phyloP scores from a whole-genome alignment of 192 early-diverging fungal species.

The Umbelopsis vinacea region DNA sequence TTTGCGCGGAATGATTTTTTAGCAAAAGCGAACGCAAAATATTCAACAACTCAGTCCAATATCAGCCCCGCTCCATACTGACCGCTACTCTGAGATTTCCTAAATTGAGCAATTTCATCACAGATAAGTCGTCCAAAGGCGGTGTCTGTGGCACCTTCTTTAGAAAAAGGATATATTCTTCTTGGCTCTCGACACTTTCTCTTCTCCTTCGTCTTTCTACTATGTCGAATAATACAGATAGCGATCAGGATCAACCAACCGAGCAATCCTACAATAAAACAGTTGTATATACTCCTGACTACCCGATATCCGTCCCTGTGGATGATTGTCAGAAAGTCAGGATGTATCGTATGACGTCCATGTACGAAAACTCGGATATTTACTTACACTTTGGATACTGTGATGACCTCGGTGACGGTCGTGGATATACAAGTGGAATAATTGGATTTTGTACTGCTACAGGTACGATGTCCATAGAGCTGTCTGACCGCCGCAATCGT shows the following conservation, averaged over 20 bases:
- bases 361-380: slow-evolving; percentile 18
- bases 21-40: too few relatives aligned
- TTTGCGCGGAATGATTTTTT: too few relatives aligned
- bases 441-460: slow-evolving; percentile 14
- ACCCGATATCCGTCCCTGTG: neutral
- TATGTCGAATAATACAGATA: neutral
- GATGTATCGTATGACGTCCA: neutral
- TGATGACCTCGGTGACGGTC: neutral
- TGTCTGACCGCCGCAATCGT: neutral
- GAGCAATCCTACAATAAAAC: slow-evolving; percentile 4
- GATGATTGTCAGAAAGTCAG: slow-evolving; percentile 17
- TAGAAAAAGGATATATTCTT: neutral
- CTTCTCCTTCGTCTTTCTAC: neutral
- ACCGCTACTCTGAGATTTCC: neutral
- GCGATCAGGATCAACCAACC: slow-evolving; percentile 7
- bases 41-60: neutral
- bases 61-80: neutral
- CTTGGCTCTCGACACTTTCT: slow-evolving; percentile 4
- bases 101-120: slow-evolving; percentile 12
- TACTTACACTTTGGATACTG: slow-evolving; percentile 11
- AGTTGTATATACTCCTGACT: slow-evolving; percentile 4
- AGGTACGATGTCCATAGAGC: neutral
- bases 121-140: neutral
- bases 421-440: slow-evolving; percentile 13
- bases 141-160: neutral